phyloP scores from a whole-genome alignment of 75 land plant genomes.

The Larix kaempferi region DNA sequence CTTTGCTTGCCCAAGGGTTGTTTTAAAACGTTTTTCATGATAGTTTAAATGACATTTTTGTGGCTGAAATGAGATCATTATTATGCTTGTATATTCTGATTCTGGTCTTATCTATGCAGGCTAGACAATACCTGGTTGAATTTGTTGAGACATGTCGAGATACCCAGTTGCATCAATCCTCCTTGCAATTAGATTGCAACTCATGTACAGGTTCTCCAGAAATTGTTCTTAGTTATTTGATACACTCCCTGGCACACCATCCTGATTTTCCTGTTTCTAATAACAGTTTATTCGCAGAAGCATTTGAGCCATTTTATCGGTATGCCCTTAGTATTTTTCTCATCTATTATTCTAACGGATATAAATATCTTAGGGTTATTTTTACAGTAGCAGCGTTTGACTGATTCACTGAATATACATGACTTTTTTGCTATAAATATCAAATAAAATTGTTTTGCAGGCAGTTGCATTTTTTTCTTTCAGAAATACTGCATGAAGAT shows the following conservation, averaged over 20 bases:
- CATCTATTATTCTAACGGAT: not conserved
- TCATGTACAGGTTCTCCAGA: conserved; percentile 54
- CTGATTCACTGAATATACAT: not conserved
- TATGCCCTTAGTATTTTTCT: conserved; percentile 10
- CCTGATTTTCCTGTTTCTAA: conserved; percentile 58
- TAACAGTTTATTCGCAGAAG: conserved; percentile 42
- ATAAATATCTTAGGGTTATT: too few relatives aligned
- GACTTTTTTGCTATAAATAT: not conserved
- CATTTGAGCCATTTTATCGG: conserved; percentile 71
- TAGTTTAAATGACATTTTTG: not conserved
- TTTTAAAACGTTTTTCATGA: not conserved
- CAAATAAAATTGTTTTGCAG: conserved; percentile 32
- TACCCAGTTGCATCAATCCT: conserved; percentile 33
- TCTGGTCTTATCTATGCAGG: conserved; percentile 32
- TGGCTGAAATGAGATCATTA: not conserved
- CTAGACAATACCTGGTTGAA: conserved; percentile 54
- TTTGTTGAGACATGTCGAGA: conserved; percentile 70
- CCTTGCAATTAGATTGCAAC: conserved; percentile 41
- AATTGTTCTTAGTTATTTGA: conserved; percentile 58
- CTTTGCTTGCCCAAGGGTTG: not conserved
- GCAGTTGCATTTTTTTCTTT: conserved; percentile 65
- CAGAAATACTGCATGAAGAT: conserved; percentile 64
- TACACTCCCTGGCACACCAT: conserved; percentile 88
- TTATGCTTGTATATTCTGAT: not conserved
- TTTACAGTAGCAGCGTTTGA: not conserved